These are phyloP conservation scores for Arthromyces matolae DNA, from an alignment of 768 basidiomycete genomes.

Conservation along the genomic window DNA sequence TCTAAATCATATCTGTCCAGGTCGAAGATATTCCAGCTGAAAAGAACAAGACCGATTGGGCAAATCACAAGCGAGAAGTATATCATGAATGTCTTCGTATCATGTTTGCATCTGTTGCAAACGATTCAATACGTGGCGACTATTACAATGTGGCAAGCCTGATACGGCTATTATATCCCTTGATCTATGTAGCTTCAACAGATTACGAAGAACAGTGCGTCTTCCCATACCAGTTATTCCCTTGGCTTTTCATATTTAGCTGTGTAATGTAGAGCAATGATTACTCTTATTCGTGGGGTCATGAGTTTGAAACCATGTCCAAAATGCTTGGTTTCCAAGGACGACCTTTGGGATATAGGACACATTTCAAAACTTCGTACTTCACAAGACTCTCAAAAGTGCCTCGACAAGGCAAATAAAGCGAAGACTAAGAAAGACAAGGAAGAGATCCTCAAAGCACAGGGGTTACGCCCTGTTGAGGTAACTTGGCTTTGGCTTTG, in stretches of 20 bases:
- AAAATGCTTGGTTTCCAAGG: constrained; percentile 25
- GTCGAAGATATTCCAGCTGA: constrained; percentile 24
- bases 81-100: constrained; percentile 34
- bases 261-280: not conserved
- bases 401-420: constrained; percentile 12
- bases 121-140: constrained; percentile 16
- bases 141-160: constrained; percentile 19
- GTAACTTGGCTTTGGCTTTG: constrained; percentile 15
- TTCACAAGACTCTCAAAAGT: constrained; percentile 12
- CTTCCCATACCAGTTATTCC: not conserved
- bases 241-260: not conserved
- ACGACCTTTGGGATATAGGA: constrained; percentile 20
- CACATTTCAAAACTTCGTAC: constrained; percentile 10
- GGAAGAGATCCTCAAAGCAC: constrained; percentile 20
- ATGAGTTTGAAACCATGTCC: constrained; percentile 28
- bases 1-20: constrained; percentile 14
- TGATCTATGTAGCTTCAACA: constrained; percentile 9
- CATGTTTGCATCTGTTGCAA: constrained; percentile 25
- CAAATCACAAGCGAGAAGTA: constrained; percentile 30
- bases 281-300: constrained; percentile 15
- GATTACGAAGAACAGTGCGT: constrained; percentile 23
- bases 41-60: constrained; percentile 26
- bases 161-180: constrained; percentile 4
- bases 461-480: constrained; percentile 20
- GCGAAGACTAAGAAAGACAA: constrained; percentile 1